phyloP scores from a whole-genome alignment of 2,329 filamentous ascomycete genomes.

The Colletotrichum melonis region DNA sequence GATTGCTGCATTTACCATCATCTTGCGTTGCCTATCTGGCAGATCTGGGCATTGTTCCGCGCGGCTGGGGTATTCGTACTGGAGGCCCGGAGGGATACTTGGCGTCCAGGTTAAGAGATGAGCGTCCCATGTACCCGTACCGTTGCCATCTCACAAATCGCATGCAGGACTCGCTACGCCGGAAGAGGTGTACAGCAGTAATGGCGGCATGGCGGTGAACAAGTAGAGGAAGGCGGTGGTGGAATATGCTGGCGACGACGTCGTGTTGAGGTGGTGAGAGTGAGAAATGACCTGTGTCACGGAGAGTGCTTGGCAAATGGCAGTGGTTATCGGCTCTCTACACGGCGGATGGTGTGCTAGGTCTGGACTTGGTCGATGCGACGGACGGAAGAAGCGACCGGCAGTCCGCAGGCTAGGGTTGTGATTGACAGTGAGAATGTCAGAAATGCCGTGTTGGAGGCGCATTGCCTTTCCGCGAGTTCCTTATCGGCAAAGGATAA shows the following conservation, averaged over 20 bases:
- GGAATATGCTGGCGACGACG: background rate
- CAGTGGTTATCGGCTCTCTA: constrained; percentile 6
- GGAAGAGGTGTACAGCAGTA: constrained; percentile 1
- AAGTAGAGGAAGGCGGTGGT: background rate
- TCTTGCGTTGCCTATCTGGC: constrained; percentile 2
- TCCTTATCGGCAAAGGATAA: background rate
- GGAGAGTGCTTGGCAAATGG: constrained; percentile 13
- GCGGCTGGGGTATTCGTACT: constrained; percentile 2
- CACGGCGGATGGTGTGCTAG: constrained; percentile 7
- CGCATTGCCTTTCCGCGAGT: background rate
- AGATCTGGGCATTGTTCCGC: constrained; percentile 7
- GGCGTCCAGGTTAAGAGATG: constrained; percentile 26
- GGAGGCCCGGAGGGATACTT: background rate
- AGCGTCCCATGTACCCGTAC: constrained; percentile 18
- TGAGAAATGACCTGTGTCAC: constrained; percentile 16
- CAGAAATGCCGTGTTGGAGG: background rate
- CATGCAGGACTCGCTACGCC: constrained; percentile 15
- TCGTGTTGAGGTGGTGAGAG: constrained; percentile 25
- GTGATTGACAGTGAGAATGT: background rate
- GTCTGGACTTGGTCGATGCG: background rate
- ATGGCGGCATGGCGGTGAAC: constrained; percentile 21
- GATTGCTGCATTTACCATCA: constrained; percentile 4
- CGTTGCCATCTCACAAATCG: constrained; percentile 31
- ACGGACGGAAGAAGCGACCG: constrained; percentile 19
- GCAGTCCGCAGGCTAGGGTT: constrained; percentile 14